Base-by-base conservation (phyloP, 805 yeast species). In the Pachysolen tannophilus region DNA sequence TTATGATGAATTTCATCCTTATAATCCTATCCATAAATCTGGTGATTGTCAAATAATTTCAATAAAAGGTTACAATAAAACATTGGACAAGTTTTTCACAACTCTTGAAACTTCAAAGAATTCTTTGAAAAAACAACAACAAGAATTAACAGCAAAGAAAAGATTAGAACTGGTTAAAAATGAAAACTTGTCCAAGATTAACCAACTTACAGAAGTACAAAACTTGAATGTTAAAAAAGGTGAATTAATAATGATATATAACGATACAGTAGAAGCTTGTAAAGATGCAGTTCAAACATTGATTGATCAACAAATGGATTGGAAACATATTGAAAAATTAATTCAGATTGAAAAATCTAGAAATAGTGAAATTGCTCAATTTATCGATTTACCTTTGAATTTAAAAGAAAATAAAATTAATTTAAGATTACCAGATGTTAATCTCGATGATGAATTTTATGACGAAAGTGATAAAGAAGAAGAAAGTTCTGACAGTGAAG, bases 251-350 rank as follows among this genome's bases (percentile, higher is more conserved):
- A 80, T 83, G 41, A 60, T 68, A 25, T 67, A 82, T 52, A 81
- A 90, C 4, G 76, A 75, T 19, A 45, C 73, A 18, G 86, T 88
- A 5, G 92, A 82, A 33, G 72, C 73, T 13, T 86, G 92, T 32
- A 79, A 73, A 40, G 55, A 52, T 6, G 78, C 82, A 3, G 82
- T 90, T 4, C 81, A 78, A 39, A 60, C 64, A 1, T 58, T 86
- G 36, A 42, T 87, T 4, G 78, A 80, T 37, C 92, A 84, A 50
- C 88, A 84, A 43, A 84, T 86, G 85, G 97, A 90, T 53, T 90
- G 98, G 98, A 72, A 73, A 28, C 81, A 85, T 41, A 88, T 88
- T 42, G 95, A 82, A 51, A 75, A 78, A 42, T 58, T 82, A 38
- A 78, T 90, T 34, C 60, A 69, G 32, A 65, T 76, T 33, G 95